Evolutionary conservation across 2,329 filamentous ascomycete species (phyloP).

Genomic region (Calonectria montana): DNA sequence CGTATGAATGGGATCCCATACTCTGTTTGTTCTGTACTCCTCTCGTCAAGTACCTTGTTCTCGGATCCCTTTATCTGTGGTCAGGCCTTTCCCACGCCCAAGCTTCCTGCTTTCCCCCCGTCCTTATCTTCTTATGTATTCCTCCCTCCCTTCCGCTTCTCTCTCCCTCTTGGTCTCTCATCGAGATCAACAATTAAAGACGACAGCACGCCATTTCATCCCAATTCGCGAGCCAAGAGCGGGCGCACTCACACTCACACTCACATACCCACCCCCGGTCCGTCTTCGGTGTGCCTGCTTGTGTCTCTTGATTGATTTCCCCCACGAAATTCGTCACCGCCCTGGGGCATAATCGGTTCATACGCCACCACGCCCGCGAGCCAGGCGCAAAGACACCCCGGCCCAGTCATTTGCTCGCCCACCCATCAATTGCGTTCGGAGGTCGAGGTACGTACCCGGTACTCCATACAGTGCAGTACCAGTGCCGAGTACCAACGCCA

Average conservation of each 20-base stretch:
- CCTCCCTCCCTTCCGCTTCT: neutral
- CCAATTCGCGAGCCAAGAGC: neutral
- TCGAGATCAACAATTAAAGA: conserved; percentile 5
- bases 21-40: neutral
- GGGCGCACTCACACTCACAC: conserved; percentile 4
- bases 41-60: neutral
- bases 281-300: conserved; percentile 29
- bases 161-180: neutral
- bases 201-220: conserved; percentile 1
- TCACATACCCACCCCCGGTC: conserved; percentile 26
- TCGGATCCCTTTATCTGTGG: conserved; percentile 6
- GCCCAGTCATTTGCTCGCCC: conserved; percentile 25
- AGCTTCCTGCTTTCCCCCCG: neutral
- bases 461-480: conserved; percentile 27
- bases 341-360: conserved; percentile 30
- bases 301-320: conserved; percentile 24
- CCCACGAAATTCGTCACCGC: conserved; percentile 46
- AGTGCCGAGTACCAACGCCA: conserved; percentile 15
- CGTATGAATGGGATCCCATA: neutral
- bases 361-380: conserved; percentile 42
- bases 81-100: neutral
- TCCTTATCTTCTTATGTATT: conserved; percentile 8
- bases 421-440: conserved; percentile 23
- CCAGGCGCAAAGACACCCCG: conserved; percentile 36
- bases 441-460: conserved; percentile 22